Evolutionary conservation across 306 rosid species (phyloP), one percentile per base, ranked within the genome.

Genomic region (Delonix regia): DNA sequence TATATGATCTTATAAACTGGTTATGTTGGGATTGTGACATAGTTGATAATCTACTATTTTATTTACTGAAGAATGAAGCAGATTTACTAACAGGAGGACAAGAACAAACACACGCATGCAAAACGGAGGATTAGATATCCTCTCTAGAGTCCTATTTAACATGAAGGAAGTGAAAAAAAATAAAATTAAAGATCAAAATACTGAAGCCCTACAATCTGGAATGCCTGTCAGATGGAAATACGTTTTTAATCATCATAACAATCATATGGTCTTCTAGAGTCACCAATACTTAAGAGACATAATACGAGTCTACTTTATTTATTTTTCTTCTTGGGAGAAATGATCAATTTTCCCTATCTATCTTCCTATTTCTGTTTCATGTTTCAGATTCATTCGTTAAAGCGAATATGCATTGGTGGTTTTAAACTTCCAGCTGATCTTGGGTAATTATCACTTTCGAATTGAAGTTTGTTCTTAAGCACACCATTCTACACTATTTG

Each of bases 391-490:
- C 80, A 94, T 83, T 87, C 99, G 13, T 83, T 94, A 75, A 94
- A 92, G 88, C 93, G 99, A 30, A 88, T 92, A 48, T 88, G 99
- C 44, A 87, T 94, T 6, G 97, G 89, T 48, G 87, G 97, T 71
- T 94, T 84, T 83, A 89, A 87, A 83, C 99, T 94, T 86, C 99
- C 97, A 11, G 9, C 93, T 52, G 97, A 89, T 90, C 93, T 94
- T 52, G 95, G 99, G 99, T 94, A 87, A 79, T 79, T 69, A 57
- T 30, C 48, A 63, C 82, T 28, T 52, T 84, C 57, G 42, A 34
- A 24, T 52, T 72, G 51, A 19, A 49, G 44, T 41, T 39, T 21
- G 70, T 52, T 74, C 82, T 52, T 51, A 28, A 67, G 55, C 55
- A 68, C 15, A 25, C 36, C 69, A 47, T 71, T 71, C 44, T 65